Conservation (phyloP, 2,329 filamentous ascomycete species). For the Atkinsonella texensis region DNA sequence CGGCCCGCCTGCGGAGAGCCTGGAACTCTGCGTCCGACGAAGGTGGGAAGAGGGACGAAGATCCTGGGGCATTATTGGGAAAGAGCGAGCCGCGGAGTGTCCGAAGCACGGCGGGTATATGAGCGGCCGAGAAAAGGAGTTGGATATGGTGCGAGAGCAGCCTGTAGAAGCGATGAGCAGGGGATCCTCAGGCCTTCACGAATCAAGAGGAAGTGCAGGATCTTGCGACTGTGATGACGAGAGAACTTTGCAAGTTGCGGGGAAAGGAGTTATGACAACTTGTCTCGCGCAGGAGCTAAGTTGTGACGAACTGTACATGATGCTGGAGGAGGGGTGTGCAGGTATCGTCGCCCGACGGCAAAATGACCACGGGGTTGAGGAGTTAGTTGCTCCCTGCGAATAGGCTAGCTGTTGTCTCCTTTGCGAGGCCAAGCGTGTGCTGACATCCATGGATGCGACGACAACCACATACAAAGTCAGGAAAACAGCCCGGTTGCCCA, state of each 20-base stretch:
- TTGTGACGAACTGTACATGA: conserved; percentile 1
- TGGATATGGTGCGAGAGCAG: conserved; percentile 46
- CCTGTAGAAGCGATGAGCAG: conserved; percentile 27
- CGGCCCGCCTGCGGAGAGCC: conserved; percentile 54
- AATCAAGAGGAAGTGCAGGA: conserved; percentile 7
- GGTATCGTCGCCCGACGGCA: neutral
- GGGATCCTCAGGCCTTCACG: neutral
- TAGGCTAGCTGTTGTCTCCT: neutral
- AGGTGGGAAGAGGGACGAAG: conserved; percentile 48
- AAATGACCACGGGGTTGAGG: too few species aligned
- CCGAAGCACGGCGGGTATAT: conserved; percentile 55
- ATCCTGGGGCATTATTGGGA: conserved; percentile 67
- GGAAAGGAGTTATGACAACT: neutral
- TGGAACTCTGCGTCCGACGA: conserved; percentile 45
- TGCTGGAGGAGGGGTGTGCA: neutral
- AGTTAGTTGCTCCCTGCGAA: neutral
- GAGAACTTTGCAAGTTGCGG: conserved; percentile 2
- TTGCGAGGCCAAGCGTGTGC: neutral
- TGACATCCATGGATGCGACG: neutral
- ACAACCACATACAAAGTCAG: neutral
- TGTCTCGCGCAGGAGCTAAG: neutral
- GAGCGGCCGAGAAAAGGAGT: conserved; percentile 48
- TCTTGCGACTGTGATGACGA: conserved; percentile 1
- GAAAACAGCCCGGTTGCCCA: neutral
- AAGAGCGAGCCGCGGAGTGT: conserved; percentile 69